Evolutionary conservation across 371 early-diverging fungal genomes (phyloP).

Genomic region (Actinomucor elegans): DNA sequence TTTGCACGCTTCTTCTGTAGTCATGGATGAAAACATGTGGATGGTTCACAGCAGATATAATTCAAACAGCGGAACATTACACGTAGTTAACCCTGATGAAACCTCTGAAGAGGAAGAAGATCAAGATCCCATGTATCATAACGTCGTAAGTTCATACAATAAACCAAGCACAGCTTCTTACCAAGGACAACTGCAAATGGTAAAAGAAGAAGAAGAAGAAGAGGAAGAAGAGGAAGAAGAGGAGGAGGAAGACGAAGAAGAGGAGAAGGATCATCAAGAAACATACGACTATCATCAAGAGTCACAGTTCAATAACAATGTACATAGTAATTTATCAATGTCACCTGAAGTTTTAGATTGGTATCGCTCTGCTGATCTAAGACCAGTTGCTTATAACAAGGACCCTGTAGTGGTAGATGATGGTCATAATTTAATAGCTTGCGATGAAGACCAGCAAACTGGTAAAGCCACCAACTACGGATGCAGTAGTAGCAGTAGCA

Average conservation of each 20-base stretch:
- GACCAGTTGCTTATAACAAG: background rate
- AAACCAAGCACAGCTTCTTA: background rate
- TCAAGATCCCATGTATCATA: conserved; percentile 12
- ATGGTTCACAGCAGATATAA: conserved; percentile 35
- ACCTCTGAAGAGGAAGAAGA: conserved; percentile 14
- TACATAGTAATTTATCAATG: conserved; percentile 16
- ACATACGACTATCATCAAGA: conserved; percentile 1
- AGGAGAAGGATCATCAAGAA: background rate
- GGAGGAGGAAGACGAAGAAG: conserved; percentile 7
- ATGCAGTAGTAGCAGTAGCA: conserved; percentile 9
- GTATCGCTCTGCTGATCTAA: conserved; percentile 34
- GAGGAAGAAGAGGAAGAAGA: conserved; percentile 13
- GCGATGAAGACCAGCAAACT: background rate
- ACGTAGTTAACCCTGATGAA: conserved; percentile 28
- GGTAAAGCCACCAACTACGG: background rate
- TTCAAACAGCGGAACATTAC: conserved; percentile 12
- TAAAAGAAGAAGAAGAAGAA: conserved; percentile 24
- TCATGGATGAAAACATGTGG: conserved; percentile 51
- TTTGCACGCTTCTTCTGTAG: conserved; percentile 1
- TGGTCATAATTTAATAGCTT: background rate
- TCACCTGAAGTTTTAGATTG: conserved; percentile 38
- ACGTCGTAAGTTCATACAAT: conserved; percentile 6
- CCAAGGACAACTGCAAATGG: conserved; percentile 18
- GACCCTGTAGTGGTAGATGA: background rate
- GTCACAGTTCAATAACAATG: background rate